Evolutionary conservation across 108 stramenopile genomes (phyloP).

Genomic region (Cyclotella cryptica): DNA sequence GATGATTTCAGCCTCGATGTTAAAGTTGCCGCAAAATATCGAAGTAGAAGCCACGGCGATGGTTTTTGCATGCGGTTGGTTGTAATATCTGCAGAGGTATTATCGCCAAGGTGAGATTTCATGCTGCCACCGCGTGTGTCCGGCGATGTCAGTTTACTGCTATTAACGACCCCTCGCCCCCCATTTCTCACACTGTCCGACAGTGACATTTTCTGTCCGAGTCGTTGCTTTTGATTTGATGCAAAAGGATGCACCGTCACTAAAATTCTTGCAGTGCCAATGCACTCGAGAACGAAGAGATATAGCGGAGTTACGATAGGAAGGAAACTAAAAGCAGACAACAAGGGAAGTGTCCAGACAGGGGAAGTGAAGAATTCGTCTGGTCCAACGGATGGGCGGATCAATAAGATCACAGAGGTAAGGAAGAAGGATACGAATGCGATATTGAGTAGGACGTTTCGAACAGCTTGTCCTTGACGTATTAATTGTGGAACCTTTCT

Average conservation of each 20-base stretch:
- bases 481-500: conserved; percentile 61
- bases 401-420: conserved; percentile 54
- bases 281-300: conserved; percentile 70
- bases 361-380: conserved; percentile 37
- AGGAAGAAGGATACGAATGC: conserved; percentile 50
- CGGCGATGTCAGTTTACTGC: not conserved
- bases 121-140: not conserved
- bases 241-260: conserved; percentile 74
- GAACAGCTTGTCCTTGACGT: conserved; percentile 65
- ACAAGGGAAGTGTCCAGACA: conserved; percentile 63
- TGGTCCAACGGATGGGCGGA: conserved; percentile 38
- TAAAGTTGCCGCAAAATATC: conserved; percentile 69
- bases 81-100: not conserved
- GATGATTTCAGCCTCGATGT: conserved; percentile 55
- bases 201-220: not conserved
- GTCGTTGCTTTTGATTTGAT: conserved; percentile 17
- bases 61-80: conserved; percentile 16
- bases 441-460: conserved; percentile 42
- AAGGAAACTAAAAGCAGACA: conserved; percentile 67
- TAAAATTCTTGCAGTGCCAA: conserved; percentile 80
- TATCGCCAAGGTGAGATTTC: not conserved
- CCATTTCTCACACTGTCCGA: not conserved
- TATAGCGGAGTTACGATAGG: conserved; percentile 69
- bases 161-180: not conserved
- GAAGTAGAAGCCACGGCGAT: conserved; percentile 40